Conservation (phyloP, 1,284 basidiomycete species). For the Heterobasidion occidentale region DNA sequence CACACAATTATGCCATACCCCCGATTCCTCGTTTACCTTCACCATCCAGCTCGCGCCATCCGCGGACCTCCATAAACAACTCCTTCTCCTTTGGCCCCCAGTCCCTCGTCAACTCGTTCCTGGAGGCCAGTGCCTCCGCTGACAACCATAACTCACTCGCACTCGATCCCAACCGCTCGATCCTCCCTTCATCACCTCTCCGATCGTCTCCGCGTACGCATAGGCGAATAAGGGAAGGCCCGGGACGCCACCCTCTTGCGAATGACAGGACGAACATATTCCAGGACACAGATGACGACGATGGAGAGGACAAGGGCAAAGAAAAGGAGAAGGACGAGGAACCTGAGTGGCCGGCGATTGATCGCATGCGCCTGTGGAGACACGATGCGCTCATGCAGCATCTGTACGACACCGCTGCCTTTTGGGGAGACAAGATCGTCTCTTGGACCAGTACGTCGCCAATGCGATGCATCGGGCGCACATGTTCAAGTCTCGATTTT, state of each 20-base stretch:
- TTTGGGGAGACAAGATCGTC: constrained; percentile 97
- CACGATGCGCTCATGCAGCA: constrained; percentile 98
- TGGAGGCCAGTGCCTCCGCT: constrained; percentile 49
- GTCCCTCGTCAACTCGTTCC: constrained; percentile 59
- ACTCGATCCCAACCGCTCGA: constrained; percentile 70
- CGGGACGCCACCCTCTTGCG: constrained; percentile 59
- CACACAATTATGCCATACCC: constrained; percentile 26
- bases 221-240: constrained; percentile 33
- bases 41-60: constrained; percentile 41
- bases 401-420: constrained; percentile 93
- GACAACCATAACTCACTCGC: constrained; percentile 46
- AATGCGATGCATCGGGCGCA: background rate
- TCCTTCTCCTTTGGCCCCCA: constrained; percentile 80
- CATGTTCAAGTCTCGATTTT: background rate
- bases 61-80: constrained; percentile 60
- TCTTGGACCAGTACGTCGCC: constrained; percentile 81
- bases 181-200: constrained; percentile 60
- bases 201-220: constrained; percentile 46
- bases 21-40: constrained; percentile 23
- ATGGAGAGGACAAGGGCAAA: constrained; percentile 12
- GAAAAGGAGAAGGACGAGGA: constrained; percentile 30
- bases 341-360: constrained; percentile 78
- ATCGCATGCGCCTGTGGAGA: constrained; percentile 94
- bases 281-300: constrained; percentile 50
- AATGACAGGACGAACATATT: constrained; percentile 73